Evolutionary conservation across 352 stramenopile species (phyloP).

Genomic region (Pythium aquatile): DNA sequence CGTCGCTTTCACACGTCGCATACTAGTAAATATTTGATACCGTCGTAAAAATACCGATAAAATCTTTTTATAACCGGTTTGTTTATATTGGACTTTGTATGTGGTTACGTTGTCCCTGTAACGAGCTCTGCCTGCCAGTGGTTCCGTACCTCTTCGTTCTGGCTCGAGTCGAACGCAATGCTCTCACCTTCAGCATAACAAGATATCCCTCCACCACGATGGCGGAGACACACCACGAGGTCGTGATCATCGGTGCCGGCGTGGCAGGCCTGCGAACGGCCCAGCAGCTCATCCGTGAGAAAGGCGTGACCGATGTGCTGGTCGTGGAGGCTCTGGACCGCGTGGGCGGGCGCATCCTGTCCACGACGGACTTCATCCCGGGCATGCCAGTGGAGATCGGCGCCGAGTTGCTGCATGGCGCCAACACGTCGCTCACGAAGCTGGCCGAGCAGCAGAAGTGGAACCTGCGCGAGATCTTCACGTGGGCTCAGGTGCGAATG

Average conservation of each 20-base stretch:
- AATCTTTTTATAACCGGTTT: slow-evolving; percentile 7
- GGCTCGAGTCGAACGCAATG: not conserved
- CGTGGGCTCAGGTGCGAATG: slow-evolving; percentile 69
- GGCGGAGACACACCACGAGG: slow-evolving; percentile 32
- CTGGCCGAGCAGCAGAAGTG: slow-evolving; percentile 65
- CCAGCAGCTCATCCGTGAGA: slow-evolving; percentile 49
- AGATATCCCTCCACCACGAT: not conserved
- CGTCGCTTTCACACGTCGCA: slow-evolving; percentile 20
- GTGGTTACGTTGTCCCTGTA: not conserved
- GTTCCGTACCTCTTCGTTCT: not conserved
- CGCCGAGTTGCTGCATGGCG: slow-evolving; percentile 72
- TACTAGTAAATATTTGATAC: not conserved
- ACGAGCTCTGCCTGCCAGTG: not conserved
- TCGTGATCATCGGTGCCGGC: slow-evolving; percentile 70
- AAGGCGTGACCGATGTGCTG: slow-evolving; percentile 63
- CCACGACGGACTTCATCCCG: slow-evolving; percentile 60
- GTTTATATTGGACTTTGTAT: not conserved
- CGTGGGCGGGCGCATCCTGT: slow-evolving; percentile 66
- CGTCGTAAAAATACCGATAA: not conserved
- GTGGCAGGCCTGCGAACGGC: slow-evolving; percentile 67
- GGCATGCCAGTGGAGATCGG: slow-evolving; percentile 74
- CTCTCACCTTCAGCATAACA: not conserved
- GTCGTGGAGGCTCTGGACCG: slow-evolving; percentile 70
- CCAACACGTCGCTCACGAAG: slow-evolving; percentile 72
- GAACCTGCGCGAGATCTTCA: slow-evolving; percentile 80